phyloP scores from a whole-genome alignment of 176 grass and related monocot genomes.

The maize (Zea mays) region DNA sequence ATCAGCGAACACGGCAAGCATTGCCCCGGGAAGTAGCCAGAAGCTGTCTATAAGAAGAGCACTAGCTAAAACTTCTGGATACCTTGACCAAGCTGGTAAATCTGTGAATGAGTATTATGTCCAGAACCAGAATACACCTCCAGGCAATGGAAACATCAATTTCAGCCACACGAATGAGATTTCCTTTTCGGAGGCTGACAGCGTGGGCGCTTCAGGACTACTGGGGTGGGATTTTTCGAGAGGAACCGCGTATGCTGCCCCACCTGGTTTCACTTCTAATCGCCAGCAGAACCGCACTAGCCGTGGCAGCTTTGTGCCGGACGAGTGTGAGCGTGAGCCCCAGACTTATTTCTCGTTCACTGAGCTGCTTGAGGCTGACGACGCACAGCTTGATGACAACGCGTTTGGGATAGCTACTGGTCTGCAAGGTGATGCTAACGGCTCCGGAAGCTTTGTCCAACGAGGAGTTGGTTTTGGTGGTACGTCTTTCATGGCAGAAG shows the following conservation, averaged over 20 bases:
- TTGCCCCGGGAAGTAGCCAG: conserved; percentile 48
- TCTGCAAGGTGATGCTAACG: conserved; percentile 34
- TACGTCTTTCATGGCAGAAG: conserved; percentile 31
- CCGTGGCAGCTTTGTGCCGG: conserved; percentile 37
- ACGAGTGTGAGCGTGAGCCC: conserved; percentile 63
- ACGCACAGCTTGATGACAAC: conserved; percentile 55
- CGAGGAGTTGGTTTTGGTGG: conserved; percentile 44
- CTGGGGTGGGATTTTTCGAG: conserved; percentile 54
- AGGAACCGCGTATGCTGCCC: conserved; percentile 41
- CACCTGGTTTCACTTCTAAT: conserved; percentile 24
- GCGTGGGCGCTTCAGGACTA: conserved; percentile 50
- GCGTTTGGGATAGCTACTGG: conserved; percentile 39
- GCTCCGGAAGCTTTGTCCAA: conserved; percentile 35
- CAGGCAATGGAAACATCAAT: conserved; percentile 43
- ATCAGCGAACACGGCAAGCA: conserved; percentile 31
- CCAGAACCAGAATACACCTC: conserved; percentile 39
- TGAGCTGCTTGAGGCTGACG: conserved; percentile 67
- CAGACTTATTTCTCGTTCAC: conserved; percentile 82
- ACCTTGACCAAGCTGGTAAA: conserved; percentile 38
- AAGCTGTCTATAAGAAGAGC: conserved; percentile 87
- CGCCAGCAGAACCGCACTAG: conserved; percentile 47
- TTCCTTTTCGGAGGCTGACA: conserved; percentile 46
- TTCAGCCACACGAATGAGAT: conserved; percentile 44
- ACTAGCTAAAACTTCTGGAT: conserved; percentile 48
- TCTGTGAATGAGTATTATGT: conserved; percentile 32